Evolutionary conservation across 805 yeast genomes (phyloP).

Genomic region (Torulaspora delbrueckii): DNA sequence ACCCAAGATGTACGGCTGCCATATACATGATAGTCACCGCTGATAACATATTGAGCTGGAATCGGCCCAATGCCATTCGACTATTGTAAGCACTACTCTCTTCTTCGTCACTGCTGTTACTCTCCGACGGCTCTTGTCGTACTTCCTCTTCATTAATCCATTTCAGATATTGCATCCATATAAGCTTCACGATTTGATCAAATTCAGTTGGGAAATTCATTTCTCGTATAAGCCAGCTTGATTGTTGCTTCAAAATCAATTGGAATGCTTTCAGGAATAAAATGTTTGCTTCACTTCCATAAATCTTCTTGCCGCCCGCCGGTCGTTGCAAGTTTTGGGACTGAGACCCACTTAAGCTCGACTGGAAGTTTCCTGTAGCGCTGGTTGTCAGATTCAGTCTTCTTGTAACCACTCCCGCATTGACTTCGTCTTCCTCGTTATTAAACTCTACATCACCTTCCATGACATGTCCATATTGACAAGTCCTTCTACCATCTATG

Average conservation of each 20-base stretch:
- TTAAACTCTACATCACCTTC: slow-evolving; percentile 75
- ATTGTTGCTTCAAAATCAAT: slow-evolving; percentile 46
- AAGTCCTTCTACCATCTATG: slow-evolving; percentile 72
- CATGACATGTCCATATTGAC: slow-evolving; percentile 87
- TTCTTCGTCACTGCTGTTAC: slow-evolving; percentile 15
- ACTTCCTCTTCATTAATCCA: slow-evolving; percentile 9
- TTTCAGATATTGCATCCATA: slow-evolving; percentile 36
- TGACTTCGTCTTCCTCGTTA: slow-evolving; percentile 69
- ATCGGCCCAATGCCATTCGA: slow-evolving; percentile 1
- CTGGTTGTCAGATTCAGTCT: slow-evolving; percentile 50
- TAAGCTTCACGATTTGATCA: slow-evolving; percentile 35
- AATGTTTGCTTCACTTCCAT: slow-evolving; percentile 46
- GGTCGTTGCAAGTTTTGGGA: slow-evolving; percentile 13
- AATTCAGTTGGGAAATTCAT: slow-evolving; percentile 31
- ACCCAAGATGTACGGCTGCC: slow-evolving; percentile 43
- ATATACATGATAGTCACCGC: slow-evolving; percentile 44
- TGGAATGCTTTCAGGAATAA: slow-evolving; percentile 48
- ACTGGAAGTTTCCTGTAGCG: slow-evolving; percentile 38
- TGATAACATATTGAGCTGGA: slow-evolving; percentile 22
- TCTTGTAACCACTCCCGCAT: slow-evolving; percentile 44
- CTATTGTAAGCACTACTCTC: slow-evolving; percentile 10
- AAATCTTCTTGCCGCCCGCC: slow-evolving; percentile 30
- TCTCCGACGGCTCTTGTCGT: slow-evolving; percentile 6
- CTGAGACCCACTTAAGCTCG: slow-evolving; percentile 31
- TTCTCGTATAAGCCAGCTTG: slow-evolving; percentile 37